Base-by-base conservation (phyloP, 345 rosid genomes). In the Corchorus capsularis region DNA sequence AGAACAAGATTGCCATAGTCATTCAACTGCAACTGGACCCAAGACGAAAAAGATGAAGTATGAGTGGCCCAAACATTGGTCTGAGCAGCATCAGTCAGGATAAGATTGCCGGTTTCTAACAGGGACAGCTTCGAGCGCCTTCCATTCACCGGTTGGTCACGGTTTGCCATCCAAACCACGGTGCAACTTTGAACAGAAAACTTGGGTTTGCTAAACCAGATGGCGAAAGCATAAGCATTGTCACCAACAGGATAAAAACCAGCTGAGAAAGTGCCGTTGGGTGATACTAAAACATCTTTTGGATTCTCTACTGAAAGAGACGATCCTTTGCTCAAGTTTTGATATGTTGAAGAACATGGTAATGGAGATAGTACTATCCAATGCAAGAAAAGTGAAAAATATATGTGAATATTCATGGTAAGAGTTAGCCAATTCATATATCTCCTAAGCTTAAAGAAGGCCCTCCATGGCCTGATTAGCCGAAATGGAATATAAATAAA, bases 131-230 rank as follows among this genome's bases (percentile, higher is more conserved):
- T 81, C 1, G 88, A 81, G 20, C 34, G 10, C 52, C n/a, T 77
- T 4, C 83, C 86, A 0, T 77, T 77, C 0, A 81, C 84, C 0
- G 88, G 86, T 12, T 67, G 19, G 52, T 79, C 75, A 0, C 84
- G 77, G 77, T 82, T 82, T 0, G 82, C 85, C 79, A 76, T 74
- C 84, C 88, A 85, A 35, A 80, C 84, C 0, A 76, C 65, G 41
- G 84, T 73, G 70, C 54, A 32, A 65, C 63, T 60, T 1, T n/a
- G 34, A 14, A 16, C 16, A 20, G 0, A 6, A 14, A 34, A 39
- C 8, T 74, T 2, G 7, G 72, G 79, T 5, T 54, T 52, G 20
- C 55, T 67, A 69, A 78, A 62, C 86, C 84, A 83, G 66, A 76
- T 64, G 5, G 61, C 71, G 53, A 73, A 63, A 52, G 74, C 73